Percentiles rank a stretch among this genome's conserved stretches.
Evolutionary conservation across 306 rosid genomes (phyloP).

Genomic region (Acacia crassicarpa): DNA sequence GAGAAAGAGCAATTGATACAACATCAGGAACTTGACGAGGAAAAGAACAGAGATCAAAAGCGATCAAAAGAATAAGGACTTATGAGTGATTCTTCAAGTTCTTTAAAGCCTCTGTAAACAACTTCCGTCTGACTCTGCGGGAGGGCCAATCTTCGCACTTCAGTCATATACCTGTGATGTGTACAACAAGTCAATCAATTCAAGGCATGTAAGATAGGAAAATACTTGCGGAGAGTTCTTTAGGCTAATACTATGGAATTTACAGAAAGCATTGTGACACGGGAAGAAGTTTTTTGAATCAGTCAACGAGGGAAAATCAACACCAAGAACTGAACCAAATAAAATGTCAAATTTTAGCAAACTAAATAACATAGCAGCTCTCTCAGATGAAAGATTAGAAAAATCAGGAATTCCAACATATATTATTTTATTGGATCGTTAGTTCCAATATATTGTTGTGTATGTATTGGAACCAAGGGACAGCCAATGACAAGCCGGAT

Average conservation of each 20-base stretch:
- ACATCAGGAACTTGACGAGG: slow-evolving; percentile 29
- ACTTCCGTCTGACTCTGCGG: slow-evolving; percentile 82
- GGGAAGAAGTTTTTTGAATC: background rate
- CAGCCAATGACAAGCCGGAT: background rate
- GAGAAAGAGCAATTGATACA: slow-evolving; percentile 41
- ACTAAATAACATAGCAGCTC: background rate
- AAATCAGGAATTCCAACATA: background rate
- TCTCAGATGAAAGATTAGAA: slow-evolving; percentile 8
- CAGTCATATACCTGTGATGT: slow-evolving; percentile 80
- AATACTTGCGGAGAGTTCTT: background rate
- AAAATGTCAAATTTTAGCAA: background rate
- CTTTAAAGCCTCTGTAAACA: slow-evolving; percentile 78
- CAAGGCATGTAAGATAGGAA: background rate
- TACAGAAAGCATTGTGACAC: background rate
- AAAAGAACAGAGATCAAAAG: slow-evolving; percentile 51
- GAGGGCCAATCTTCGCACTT: slow-evolving; percentile 85
- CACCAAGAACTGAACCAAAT: background rate
- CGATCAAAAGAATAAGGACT: slow-evolving; percentile 72
- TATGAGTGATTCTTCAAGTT: slow-evolving; percentile 87
- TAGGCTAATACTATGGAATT: background rate
- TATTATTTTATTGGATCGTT: too few species aligned
- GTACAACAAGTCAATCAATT: slow-evolving; percentile 36
- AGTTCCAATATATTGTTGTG: background rate
- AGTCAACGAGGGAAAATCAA: background rate
- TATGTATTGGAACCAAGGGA: slow-evolving; percentile 6